A percentile compares a stretch with the other conserved stretches of the same genome.
phyloP scores from a whole-genome alignment of 1,284 basidiomycete genomes.

The Neonothopanus nambi region DNA sequence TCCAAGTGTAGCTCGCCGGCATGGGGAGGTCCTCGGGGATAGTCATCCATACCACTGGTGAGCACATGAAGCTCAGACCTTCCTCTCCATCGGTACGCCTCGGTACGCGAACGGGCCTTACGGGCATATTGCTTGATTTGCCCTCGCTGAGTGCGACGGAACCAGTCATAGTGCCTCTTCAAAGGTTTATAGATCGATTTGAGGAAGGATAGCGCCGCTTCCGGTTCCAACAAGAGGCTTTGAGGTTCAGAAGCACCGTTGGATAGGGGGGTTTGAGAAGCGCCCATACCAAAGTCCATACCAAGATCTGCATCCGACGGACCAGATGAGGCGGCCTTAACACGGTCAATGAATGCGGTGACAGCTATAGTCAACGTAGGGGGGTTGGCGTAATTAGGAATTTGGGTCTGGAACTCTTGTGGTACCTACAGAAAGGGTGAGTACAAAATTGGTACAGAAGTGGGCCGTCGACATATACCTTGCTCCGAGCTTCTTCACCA shows the following conservation, averaged over 20 bases:
- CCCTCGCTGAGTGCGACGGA: conserved; percentile 88
- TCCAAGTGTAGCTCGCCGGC: conserved; percentile 92
- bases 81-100: conserved; percentile 95
- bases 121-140: conserved; percentile 90
- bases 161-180: conserved; percentile 93
- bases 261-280: conserved; percentile 46
- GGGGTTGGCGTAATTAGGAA: conserved; percentile 91
- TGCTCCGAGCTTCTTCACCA: conserved; percentile 92
- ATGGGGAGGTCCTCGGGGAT: conserved; percentile 86
- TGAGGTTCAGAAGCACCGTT: conserved; percentile 30
- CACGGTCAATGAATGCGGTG: conserved; percentile 80
- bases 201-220: conserved; percentile 68
- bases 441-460: conserved; percentile 4
- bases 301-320: conserved; percentile 63
- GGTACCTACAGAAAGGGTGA: conserved; percentile 62
- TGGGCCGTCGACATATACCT: conserved; percentile 42
- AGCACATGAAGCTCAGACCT: conserved; percentile 84
- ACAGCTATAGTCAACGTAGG: conserved; percentile 92
- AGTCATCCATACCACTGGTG: conserved; percentile 95
- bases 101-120: conserved; percentile 77
- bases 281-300: conserved; percentile 54
- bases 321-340: conserved; percentile 48
- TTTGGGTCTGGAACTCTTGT: conserved; percentile 86
- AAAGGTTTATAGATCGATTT: conserved; percentile 81
- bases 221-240: conserved; percentile 55